Conservation (phyloP, 768 basidiomycete genomes). For the Thelephora ganbajun region DNA sequence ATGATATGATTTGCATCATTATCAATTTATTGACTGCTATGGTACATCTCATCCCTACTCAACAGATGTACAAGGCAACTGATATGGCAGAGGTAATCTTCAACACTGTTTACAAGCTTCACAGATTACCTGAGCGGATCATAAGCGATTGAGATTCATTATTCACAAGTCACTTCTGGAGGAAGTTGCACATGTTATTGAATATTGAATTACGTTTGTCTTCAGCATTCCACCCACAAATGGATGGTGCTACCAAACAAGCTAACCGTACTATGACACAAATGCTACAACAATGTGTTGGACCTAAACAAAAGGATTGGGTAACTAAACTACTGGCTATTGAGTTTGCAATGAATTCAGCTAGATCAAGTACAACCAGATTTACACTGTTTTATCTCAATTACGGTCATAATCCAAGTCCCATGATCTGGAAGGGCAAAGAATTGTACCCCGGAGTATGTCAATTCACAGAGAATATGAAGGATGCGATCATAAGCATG, state of each 20-base stretch:
- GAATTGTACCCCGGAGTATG: conserved; percentile 16
- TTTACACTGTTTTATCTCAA: conserved; percentile 24
- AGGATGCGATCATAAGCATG: conserved; percentile 15
- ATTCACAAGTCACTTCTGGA: conserved; percentile 32
- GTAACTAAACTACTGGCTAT: conserved; percentile 17
- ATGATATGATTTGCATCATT: conserved; percentile 14
- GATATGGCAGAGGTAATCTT: conserved; percentile 25
- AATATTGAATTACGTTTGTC: conserved; percentile 22
- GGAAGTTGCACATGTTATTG: conserved; percentile 16
- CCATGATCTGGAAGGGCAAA: conserved; percentile 17
- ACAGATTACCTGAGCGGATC: conserved; percentile 25
- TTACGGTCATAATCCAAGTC: conserved; percentile 16
- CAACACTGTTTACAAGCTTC: conserved; percentile 19
- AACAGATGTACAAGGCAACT: conserved; percentile 15
- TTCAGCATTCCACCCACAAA: conserved; percentile 29
- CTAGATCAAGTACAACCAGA: conserved; percentile 20
- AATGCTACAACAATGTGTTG: conserved; percentile 16
- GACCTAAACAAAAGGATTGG: conserved; percentile 20
- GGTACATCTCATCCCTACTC: conserved; percentile 18
- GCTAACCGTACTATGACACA: conserved; percentile 20
- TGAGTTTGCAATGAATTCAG: conserved; percentile 25
- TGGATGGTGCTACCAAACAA: conserved; percentile 25
- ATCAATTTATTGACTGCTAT: conserved; percentile 12
- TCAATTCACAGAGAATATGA: conserved; percentile 14
- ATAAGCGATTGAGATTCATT: conserved; percentile 26